Base-by-base conservation (phyloP, 352 stramenopile species). In the Phytophthora hybrid region DNA sequence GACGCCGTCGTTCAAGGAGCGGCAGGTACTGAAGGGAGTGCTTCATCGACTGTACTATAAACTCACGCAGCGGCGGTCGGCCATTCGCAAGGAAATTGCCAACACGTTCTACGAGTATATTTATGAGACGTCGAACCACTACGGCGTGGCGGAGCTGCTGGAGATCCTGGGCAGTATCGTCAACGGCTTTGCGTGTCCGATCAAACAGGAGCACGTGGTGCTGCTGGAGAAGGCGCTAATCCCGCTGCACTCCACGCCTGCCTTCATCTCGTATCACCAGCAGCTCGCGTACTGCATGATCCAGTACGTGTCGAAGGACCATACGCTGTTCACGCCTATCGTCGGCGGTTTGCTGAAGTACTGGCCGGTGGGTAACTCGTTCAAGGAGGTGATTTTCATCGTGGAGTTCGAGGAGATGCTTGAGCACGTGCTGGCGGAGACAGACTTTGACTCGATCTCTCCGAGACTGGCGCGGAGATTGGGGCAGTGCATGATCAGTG, bases 101-200 rank as follows among this genome's bases (percentile, higher is more conserved):
- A 80, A 96, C 73, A 82, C 89, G 63, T 96, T 97, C 69, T 96
- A 95, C 82, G 89, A 94, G 86, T 97, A 95, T 93, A 94, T 96
- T 92, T 97, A 97, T 93, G 91, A 97, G 85, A 94, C 80, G 32
- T 90, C 79, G 77, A 95, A 94, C 63, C 88, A 97, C 77, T 94
- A 95, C 70, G 91, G 91, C 67, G 88, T 97, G 63, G 89, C 89
- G 31, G 91, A 97, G 76, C 75, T 97, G 56, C 75, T 97, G 52
- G 89, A 96, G 74, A 95, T 97, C 39, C 66, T 97, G 47, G 91
- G 90, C 62, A 95, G 88, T 66, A 97, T 97, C 63, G 90, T 97
- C 31, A 97, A 97, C 64, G 91, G 91, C 57, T 97, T 97, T 78
- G 90, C 90, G 7, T 95, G 88, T 54, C 91, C 91, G 21, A 95